Conservation (phyloP, 2,329 filamentous ascomycete genomes). For the Cadophora sp. region DNA sequence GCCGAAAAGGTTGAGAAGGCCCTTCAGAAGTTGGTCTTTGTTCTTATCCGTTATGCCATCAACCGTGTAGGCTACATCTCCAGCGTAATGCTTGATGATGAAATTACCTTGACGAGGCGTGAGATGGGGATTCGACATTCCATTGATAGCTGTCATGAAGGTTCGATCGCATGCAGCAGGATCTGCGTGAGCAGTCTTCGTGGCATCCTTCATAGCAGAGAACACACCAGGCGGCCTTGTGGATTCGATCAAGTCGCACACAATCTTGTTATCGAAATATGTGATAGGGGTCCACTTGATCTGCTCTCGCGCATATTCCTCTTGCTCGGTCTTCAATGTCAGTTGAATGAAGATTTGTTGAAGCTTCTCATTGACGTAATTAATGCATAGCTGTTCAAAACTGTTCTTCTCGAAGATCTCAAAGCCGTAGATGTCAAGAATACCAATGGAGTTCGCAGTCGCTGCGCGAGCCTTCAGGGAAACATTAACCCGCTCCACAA, state of each 20-base stretch:
- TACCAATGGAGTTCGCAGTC: conserved; percentile 87
- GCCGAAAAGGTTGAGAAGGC: conserved; percentile 85
- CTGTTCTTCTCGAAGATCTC: conserved; percentile 99
- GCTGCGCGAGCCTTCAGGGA: conserved; percentile 81
- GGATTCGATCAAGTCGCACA: conserved; percentile 96
- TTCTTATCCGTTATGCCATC: conserved; percentile 99
- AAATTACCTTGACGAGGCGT: conserved; percentile 93
- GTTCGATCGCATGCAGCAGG: conserved; percentile 93
- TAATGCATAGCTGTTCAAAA: conserved; percentile 99
- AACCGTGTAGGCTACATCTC: conserved; percentile 92
- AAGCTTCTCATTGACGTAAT: conserved; percentile 99
- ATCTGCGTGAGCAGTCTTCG: conserved; percentile 97
- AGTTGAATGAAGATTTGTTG: conserved; percentile 99
- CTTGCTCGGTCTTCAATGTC: conserved; percentile 94
- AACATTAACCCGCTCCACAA: conserved; percentile 88
- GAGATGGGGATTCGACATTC: conserved; percentile 90
- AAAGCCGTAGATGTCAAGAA: conserved; percentile 98
- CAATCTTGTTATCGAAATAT: conserved; percentile 99
- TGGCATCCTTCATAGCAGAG: conserved; percentile 95
- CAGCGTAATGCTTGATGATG: conserved; percentile 98
- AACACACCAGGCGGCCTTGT: conserved; percentile 90
- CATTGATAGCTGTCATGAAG: conserved; percentile 91
- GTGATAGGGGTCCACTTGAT: conserved; percentile 99
- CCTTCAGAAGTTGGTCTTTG: conserved; percentile 96
- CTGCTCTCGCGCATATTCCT: conserved; percentile 94